Evolutionary conservation across 2,329 filamentous ascomycete genomes (phyloP).

Genomic region (Aspergillus terreus): DNA sequence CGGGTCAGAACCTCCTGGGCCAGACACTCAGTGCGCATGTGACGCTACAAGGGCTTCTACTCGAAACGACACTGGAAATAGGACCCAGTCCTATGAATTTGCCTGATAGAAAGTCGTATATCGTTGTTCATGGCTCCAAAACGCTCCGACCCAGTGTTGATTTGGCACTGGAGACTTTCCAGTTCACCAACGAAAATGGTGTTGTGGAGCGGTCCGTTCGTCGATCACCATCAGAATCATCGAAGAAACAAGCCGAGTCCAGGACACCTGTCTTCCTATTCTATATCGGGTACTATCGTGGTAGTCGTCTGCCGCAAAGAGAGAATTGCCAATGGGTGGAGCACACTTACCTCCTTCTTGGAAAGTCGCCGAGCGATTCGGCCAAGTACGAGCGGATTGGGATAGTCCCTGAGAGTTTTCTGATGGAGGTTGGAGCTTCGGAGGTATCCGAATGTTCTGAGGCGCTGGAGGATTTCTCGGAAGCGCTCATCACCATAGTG

Average conservation of each 20-base stretch:
- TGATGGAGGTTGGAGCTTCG: neutral
- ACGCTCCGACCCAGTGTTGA: neutral
- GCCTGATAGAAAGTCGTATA: neutral
- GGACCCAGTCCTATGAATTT: neutral
- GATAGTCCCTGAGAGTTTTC: neutral
- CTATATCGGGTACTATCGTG: neutral
- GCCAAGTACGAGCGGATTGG: neutral
- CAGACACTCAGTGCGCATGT: neutral
- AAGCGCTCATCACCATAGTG: neutral
- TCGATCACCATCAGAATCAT: neutral
- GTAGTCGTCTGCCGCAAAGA: neutral
- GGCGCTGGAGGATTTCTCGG: neutral
- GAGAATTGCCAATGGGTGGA: neutral
- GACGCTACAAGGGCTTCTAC: neutral
- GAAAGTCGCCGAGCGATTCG: neutral
- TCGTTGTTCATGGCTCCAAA: neutral
- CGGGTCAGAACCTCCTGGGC: neutral
- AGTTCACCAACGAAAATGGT: neutral
- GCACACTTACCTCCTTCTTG: neutral
- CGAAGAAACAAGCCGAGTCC: neutral
- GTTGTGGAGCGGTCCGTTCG: neutral
- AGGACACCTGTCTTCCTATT: neutral
- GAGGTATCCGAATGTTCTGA: neutral
- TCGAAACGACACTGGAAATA: neutral
- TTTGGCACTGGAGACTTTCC: neutral